Evolutionary conservation across 257 asterid genomes (phyloP).

Genomic region (Solanum chiquidenum): DNA sequence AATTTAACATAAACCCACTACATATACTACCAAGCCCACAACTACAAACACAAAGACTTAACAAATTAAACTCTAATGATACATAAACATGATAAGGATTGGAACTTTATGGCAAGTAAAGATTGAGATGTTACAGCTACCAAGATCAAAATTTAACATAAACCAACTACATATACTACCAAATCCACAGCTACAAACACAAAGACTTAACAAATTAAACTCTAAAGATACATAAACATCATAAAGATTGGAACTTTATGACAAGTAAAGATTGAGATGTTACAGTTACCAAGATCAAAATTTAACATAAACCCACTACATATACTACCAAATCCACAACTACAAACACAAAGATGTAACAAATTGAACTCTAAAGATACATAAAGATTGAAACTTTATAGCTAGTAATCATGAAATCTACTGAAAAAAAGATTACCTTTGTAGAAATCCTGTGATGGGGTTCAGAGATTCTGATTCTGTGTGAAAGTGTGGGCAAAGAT

Average conservation of each 20-base stretch:
- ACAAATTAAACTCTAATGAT: not conserved
- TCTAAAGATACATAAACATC: not conserved
- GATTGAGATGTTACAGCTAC: not conserved
- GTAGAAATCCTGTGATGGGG: slow-evolving; percentile 26
- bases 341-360: not conserved
- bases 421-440: slow-evolving; percentile 37
- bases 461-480: slow-evolving; percentile 20
- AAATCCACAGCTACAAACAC: not conserved
- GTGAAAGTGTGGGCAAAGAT: slow-evolving; percentile 23
- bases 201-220: not conserved
- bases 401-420: not conserved
- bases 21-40: not conserved
- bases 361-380: not conserved
- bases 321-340: not conserved
- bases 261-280: not conserved
- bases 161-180: not conserved
- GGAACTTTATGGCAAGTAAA: not conserved
- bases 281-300: not conserved
- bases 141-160: not conserved
- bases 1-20: not conserved
- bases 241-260: not conserved
- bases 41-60: not conserved
- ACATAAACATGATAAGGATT: not conserved
- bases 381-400: not conserved
- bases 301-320: not conserved